phyloP scores from a whole-genome alignment of 2,329 filamentous ascomycete species.

The Aspergillus proliferans region DNA sequence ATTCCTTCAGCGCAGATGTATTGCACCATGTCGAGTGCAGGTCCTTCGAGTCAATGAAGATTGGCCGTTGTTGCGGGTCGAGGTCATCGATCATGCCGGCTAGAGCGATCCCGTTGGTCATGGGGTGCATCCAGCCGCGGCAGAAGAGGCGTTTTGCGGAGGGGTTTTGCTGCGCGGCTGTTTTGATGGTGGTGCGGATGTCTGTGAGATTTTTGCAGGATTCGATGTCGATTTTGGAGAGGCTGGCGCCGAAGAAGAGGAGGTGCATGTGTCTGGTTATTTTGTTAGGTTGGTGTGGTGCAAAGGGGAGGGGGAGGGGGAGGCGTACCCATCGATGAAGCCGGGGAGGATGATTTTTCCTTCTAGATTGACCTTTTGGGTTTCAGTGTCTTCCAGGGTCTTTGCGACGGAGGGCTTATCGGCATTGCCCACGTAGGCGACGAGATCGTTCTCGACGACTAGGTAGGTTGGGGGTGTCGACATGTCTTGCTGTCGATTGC shows the following conservation, averaged over 20 bases:
- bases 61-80: constrained; percentile 42
- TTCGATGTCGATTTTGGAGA: constrained; percentile 40
- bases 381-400: constrained; percentile 6
- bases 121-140: constrained; percentile 44
- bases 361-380: constrained; percentile 25
- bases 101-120: constrained; percentile 38
- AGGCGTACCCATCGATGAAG: constrained; percentile 41
- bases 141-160: constrained; percentile 39
- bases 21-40: constrained; percentile 49
- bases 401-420: constrained; percentile 14
- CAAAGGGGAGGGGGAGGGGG: neutral
- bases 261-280: constrained; percentile 29
- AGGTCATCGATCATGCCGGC: constrained; percentile 43
- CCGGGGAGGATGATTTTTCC: constrained; percentile 38
- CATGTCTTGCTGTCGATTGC: neutral
- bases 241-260: constrained; percentile 41
- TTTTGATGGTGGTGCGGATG: constrained; percentile 36
- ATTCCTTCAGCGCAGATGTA: constrained; percentile 40
- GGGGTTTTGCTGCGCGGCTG: constrained; percentile 32
- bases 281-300: neutral
- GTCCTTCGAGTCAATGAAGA: constrained; percentile 46
- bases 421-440: constrained; percentile 35
- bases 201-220: constrained; percentile 36
- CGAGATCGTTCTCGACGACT: constrained; percentile 35
- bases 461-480: constrained; percentile 16